Conservation (phyloP, 2,329 filamentous ascomycete species). For the Colletotrichum sp. region DNA sequence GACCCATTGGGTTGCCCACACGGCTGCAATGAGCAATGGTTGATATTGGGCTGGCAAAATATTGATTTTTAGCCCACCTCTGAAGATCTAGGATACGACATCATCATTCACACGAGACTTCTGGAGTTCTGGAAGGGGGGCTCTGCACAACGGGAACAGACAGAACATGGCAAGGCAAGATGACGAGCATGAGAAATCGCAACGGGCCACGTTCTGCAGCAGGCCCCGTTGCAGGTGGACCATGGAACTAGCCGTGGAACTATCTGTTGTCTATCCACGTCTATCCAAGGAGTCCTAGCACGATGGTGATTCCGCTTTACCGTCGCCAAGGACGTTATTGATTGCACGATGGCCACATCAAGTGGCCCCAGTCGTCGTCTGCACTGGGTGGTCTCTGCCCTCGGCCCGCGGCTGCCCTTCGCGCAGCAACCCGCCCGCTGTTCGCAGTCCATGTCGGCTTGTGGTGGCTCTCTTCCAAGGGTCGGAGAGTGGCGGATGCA, state of each 20-base stretch:
- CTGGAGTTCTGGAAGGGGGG: not conserved
- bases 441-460: not conserved
- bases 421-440: not conserved
- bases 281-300: not conserved
- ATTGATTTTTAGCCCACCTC: conserved; percentile 11
- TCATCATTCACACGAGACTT: not conserved
- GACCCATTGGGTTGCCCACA: not conserved
- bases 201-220: not conserved
- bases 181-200: conserved; percentile 12
- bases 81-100: not conserved
- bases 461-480: not conserved
- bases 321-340: not conserved
- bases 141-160: not conserved
- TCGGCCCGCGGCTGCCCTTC: not conserved
- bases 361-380: not conserved
- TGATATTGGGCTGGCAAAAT: conserved; percentile 9
- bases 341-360: not conserved
- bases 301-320: not conserved
- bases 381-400: not conserved
- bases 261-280: not conserved
- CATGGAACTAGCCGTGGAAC: not conserved
- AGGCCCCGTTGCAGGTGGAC: conserved; percentile 1
- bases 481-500: not conserved
- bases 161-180: not conserved
- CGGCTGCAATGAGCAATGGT: not conserved